phyloP scores from a whole-genome alignment of 2,329 filamentous ascomycete genomes.

The Clonostachys byssicola region DNA sequence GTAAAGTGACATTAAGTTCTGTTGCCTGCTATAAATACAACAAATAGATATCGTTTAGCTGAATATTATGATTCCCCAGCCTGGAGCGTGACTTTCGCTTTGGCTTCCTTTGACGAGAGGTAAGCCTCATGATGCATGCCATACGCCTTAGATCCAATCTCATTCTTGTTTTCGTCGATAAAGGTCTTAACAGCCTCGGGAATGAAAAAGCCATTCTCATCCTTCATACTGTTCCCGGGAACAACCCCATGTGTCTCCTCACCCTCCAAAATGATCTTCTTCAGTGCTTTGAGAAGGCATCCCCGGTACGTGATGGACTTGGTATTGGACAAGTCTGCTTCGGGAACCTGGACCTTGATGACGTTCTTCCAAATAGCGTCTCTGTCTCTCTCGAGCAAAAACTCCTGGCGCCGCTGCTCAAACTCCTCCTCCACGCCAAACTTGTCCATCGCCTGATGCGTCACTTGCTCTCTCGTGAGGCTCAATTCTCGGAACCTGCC shows the following conservation, averaged over 20 bases:
- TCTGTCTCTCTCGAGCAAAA: slow-evolving; percentile 30
- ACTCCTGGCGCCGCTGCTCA: slow-evolving; percentile 30
- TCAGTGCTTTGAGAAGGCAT: slow-evolving; percentile 34
- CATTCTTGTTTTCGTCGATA: slow-evolving; percentile 28
- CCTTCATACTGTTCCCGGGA: slow-evolving; percentile 16
- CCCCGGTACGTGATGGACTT: slow-evolving; percentile 18
- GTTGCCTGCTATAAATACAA: too few species aligned
- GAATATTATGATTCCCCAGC: background rate
- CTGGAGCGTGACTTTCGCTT: background rate
- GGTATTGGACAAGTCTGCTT: slow-evolving; percentile 5
- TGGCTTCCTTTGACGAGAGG: background rate
- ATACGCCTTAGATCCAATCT: slow-evolving; percentile 18
- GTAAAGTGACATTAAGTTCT: too few species aligned
- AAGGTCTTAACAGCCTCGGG: slow-evolving; percentile 35
- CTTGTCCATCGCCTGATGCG: slow-evolving; percentile 43
- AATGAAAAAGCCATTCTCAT: slow-evolving; percentile 36
- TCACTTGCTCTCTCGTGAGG: slow-evolving; percentile 37
- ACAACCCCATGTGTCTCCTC: slow-evolving; percentile 30
- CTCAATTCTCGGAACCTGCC: slow-evolving; percentile 22
- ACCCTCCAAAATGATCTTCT: slow-evolving; percentile 42
- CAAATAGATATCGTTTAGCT: too few species aligned
- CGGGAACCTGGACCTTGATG: slow-evolving; percentile 32
- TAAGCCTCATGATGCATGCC: background rate
- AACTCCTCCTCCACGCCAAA: slow-evolving; percentile 47
- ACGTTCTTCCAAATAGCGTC: slow-evolving; percentile 38